Base-by-base conservation (phyloP, 1,284 basidiomycete genomes). In the Boletus calvinii region DNA sequence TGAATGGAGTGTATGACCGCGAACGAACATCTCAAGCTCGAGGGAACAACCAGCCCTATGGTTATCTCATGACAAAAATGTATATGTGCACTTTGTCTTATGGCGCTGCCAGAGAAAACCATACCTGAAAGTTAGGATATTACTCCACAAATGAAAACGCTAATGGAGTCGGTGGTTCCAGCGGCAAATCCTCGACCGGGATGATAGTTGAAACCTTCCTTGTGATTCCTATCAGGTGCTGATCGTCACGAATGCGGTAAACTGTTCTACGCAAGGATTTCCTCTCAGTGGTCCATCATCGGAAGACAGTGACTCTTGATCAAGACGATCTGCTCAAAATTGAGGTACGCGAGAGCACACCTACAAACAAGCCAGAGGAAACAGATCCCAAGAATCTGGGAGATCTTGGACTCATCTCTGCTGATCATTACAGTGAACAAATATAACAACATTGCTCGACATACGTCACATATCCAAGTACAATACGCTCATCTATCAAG, bases 91-190 rank as follows among this genome's bases (percentile, higher is more conserved):
- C n/a, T n/a, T n/a, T n/a, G n/a, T n/a, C n/a, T n/a, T n/a, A n/a
- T n/a, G n/a, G n/a, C n/a, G n/a, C n/a, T n/a, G n/a, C n/a, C n/a
- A n/a, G n/a, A n/a, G n/a, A n/a, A n/a, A n/a, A n/a, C n/a, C n/a
- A n/a, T n/a, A n/a, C n/a, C n/a, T n/a, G 22, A 6, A 11, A 2
- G 9, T 22, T 2, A 24, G 38, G 9, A 7, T n/a, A 22, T 17
- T 66, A 65, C 7, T 58, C 60, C 15, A 65, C 70, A 9, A 29
- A 65, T 7, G 59, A 66, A 12, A 49, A 41, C 29, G 6, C 31
- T 24, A 46, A 12, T 9, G 10, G 24, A 24, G 35, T 40, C 22
- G 34, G 43, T 30, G 43, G 46, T 42, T 50, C 58, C 32, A 24
- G 24, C 24, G 24, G 54, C n/a, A 53, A 64, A 15, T 62, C 72